Evolutionary conservation across 2,329 filamentous ascomycete species (phyloP), one percentile per base, ranked within the genome.

Genomic region (Exutisphaerella laricina): DNA sequence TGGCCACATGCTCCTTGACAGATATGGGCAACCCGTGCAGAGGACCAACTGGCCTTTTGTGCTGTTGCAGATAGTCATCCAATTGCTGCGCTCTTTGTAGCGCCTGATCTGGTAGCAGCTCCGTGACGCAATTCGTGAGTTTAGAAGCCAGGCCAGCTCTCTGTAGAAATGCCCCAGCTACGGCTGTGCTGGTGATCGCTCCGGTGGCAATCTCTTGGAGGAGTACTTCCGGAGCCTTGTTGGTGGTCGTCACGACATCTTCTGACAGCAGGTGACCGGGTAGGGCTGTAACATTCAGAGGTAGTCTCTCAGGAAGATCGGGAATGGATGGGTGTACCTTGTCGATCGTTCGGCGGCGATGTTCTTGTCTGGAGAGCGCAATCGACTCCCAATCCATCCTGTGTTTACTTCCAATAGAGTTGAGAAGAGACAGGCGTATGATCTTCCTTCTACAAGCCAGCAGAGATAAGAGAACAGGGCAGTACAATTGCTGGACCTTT

Each of bases 61-160:
- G 54, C 26, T 62, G 31, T 5, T 55, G 41, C 28, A 64, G 60
- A 47, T 68, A 65, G 1, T 60, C 58, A 49, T 73, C 70, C 0
- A 72, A 61, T 14, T 66, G 59, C 36, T 58, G 58, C 4, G 69
- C 69, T 35, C 66, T 57, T 4, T 49, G 49, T 3, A 71, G 48
- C 3, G 70, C 68, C 22, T 51, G 49, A 2, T 59, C 54, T 8
- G 65, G 60, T 1, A 71, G 55, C 1, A 69, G 57, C 54, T 67
- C 65, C 1, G 70, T 72, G 14, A 72, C 56, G 46, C 70, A 74
- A 52, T 72, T 73, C 3, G 62, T 66, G 35, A 75, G 60, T 51
- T 67, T 69, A 48, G 75, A 72, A 1, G 76, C 75, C 14, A 80
- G 57, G 4, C 59, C 74, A 18, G 77, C 77, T 29, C 77, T 64